Evolutionary conservation across 208 protist species (phyloP).

Genomic region (Leishmania braziliensis): DNA sequence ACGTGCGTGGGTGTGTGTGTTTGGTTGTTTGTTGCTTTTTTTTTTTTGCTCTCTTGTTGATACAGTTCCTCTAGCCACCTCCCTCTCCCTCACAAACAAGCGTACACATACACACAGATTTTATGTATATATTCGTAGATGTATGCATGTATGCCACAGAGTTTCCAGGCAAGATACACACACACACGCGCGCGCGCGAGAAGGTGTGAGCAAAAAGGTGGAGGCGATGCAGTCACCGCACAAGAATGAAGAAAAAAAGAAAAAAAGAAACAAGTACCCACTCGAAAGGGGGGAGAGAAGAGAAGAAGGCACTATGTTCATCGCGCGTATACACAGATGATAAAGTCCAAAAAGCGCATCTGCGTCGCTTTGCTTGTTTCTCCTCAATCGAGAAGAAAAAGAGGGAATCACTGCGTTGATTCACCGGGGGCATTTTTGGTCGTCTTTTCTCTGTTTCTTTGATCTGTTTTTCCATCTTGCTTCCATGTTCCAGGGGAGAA

Average conservation of each 20-base stretch:
- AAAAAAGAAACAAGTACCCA: neutral
- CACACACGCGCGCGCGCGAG: neutral
- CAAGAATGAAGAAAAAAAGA: neutral
- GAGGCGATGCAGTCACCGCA: neutral
- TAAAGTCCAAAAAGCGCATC: neutral
- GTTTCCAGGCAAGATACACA: neutral
- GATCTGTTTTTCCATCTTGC: neutral
- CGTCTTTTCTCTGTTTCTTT: neutral
- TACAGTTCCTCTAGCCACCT: neutral
- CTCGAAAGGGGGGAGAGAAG: neutral
- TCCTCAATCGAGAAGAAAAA: neutral
- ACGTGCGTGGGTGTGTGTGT: conserved; percentile 3
- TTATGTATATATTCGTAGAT: neutral
- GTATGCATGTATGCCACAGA: neutral
- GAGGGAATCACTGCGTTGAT: neutral
- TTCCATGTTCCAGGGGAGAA: neutral
- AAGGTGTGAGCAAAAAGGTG: neutral
- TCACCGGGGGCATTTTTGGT: neutral
- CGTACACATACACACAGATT: neutral
- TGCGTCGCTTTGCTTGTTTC: neutral
- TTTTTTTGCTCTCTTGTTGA: neutral
- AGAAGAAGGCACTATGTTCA: neutral
- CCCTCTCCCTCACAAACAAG: neutral
- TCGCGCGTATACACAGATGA: neutral
- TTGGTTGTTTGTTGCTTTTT: neutral